Base-by-base conservation (phyloP, 768 basidiomycete genomes). In the Gymnopilus dilepis region DNA sequence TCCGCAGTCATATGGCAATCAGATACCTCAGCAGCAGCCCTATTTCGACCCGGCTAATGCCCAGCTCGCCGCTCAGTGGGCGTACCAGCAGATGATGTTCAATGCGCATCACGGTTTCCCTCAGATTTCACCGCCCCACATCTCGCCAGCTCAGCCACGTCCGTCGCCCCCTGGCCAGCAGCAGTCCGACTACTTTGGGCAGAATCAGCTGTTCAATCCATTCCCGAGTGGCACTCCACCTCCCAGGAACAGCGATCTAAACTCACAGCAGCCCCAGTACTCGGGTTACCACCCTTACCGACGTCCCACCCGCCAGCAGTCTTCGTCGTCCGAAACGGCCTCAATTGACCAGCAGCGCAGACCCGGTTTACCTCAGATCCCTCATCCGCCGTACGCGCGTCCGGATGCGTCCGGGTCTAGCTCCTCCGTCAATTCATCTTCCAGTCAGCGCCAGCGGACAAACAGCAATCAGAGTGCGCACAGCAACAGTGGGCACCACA, bases 41-140 rank as follows among this genome's bases (percentile, higher is more conserved):
- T 92, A 85, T 72, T 92, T 87, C 69, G 90, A 93, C 74, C 90
- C 89, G 13, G 75, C 84, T 51, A 87, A 89, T 65, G 89, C 89
- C 55, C 90, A 89, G 65, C 85, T 92, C 58, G 86, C 87, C 59
- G 88, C 91, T 3, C 90, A 91, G 73, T 94, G 92, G 92, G 90
- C 92, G 37, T 94, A 94, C 77, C 92, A 93, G 75, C 92, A 94
- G 70, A 93, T 94, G 92, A 87, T 94, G 87, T 90, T 86, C 77
- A 87, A 84, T 69, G 87, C 87, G 48, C 84, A 87, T 66, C 85
- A 86, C 48, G 79, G 76, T 47, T 82, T 80, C 68, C 72, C 84
- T 66, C 80, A 78, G 64, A 50, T 50, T n/a, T 50, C 47, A 26
- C 47, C 47, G 19, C 28, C 47, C 47, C 47, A 50, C 28, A 28